Evolutionary conservation across 1,139 yeast genomes (phyloP), one percentile per base, ranked within the genome.

Genomic region (Hanseniaspora uvarum): DNA sequence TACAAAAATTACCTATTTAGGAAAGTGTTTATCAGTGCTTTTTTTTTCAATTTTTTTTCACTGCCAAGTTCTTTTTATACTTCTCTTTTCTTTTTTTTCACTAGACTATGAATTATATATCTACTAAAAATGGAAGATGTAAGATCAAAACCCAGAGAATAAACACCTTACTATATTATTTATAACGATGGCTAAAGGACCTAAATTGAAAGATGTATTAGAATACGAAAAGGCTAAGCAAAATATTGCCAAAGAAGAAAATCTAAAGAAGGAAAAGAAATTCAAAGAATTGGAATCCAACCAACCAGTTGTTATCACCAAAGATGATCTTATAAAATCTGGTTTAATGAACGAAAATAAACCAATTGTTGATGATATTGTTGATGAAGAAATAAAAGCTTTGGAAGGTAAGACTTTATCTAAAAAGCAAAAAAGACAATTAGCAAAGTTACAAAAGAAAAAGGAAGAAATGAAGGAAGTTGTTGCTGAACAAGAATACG

Each of bases 361-460:
- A 52, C 56, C 53, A 58, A 60, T 40, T 47, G 65, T 59, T 38
- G 60, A 55, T 31, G 59, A 58, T 45, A 58, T 57, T 23, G 56
- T 57, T 34, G 52, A 59, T 18, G 56, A 56, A 39, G 60, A 59
- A 43, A 61, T 61, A 50, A 58, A 59, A 24, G 44, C 49, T 11
- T 36, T 36, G 34, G 55, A 52, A 44, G 59, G 59, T 21, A 53
- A 52, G 5, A 62, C 67, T 24, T 60, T 72, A 59, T 81, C 86
- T 52, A 81, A 80, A 69, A 83, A 81, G 62, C 86, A 81, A 54
- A 75, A 74, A 65, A 78, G 86, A 69, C 72, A 74, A 65, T 68
- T 80, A 67, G 81, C 80, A 73, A 80, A 81, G 67, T 65, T 72
- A 57, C 59, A 65, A 59, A 61, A 66, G 59, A 64, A 63, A 59